A percentile compares a stretch with the other conserved stretches of the same genome.
Evolutionary conservation across 2,329 filamentous ascomycete species (phyloP).

Genomic region (Ilyonectria sp.): DNA sequence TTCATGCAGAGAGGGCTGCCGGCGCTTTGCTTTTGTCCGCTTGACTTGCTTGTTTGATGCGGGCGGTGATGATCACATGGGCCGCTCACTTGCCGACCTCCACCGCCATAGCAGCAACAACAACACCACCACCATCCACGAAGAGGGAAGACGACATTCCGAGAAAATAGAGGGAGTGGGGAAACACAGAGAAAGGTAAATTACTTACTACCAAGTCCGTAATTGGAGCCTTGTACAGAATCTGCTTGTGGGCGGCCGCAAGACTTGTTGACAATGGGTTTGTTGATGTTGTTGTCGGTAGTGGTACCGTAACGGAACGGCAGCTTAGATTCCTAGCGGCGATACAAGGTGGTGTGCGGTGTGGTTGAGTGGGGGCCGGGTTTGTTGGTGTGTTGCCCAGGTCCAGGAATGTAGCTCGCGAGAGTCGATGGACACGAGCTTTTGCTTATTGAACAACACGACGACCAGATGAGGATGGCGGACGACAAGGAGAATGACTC

Average conservation of each 20-base stretch:
- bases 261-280: slow-evolving; percentile 12
- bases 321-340: slow-evolving; percentile 43
- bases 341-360: slow-evolving; percentile 34
- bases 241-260: slow-evolving; percentile 7
- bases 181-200: background rate
- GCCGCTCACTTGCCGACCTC: slow-evolving; percentile 41
- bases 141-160: slow-evolving; percentile 20
- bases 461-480: background rate
- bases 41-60: slow-evolving; percentile 36
- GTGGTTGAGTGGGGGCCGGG: slow-evolving; percentile 40
- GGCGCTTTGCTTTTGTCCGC: slow-evolving; percentile 37
- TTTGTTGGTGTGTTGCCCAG: slow-evolving; percentile 23
- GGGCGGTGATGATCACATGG: slow-evolving; percentile 44
- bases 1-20: slow-evolving; percentile 43
- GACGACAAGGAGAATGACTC: background rate
- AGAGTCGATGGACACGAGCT: slow-evolving; percentile 1
- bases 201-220: slow-evolving; percentile 12
- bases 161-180: slow-evolving; percentile 1
- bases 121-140: slow-evolving; percentile 23
- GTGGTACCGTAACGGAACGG: slow-evolving; percentile 29
- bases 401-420: slow-evolving; percentile 6
- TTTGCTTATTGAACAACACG: slow-evolving; percentile 10
- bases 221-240: background rate
- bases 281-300: slow-evolving; percentile 39
- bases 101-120: slow-evolving; percentile 33